These are phyloP conservation scores for Didymella exigua DNA, from an alignment of 2,329 filamentous ascomycete genomes.

Conservation along the genomic window DNA sequence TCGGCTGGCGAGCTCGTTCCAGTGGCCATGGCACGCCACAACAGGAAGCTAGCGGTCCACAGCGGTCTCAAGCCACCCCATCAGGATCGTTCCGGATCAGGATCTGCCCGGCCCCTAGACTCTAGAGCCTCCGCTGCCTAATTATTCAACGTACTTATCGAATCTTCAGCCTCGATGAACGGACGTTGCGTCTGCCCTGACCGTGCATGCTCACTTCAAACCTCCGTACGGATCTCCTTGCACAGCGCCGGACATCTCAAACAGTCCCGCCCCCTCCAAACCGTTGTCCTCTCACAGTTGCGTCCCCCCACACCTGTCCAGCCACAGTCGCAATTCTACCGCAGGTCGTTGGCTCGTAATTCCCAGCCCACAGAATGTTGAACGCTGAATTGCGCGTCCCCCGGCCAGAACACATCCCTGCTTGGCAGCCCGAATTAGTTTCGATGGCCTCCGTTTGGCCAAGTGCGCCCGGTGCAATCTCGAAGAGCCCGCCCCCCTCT, in stretches of 20 bases:
- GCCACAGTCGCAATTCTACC: conserved; percentile 5
- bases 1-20: conserved; percentile 7
- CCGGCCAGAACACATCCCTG: conserved; percentile 10
- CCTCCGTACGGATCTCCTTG: conserved; percentile 4
- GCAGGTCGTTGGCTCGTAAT: conserved; percentile 5
- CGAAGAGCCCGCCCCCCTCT: conserved; percentile 14
- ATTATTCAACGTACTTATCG: too few relatives aligned
- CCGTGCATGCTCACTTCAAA: conserved; percentile 5
- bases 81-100: conserved; percentile 6
- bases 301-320: conserved; percentile 6
- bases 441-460: conserved; percentile 1
- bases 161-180: conserved; percentile 1
- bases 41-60: neutral
- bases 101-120: too few relatives aligned
- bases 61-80: neutral
- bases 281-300: neutral
- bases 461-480: conserved; percentile 17
- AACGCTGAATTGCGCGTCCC: conserved; percentile 16
- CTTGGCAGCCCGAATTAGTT: conserved; percentile 3
- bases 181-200: conserved; percentile 8
- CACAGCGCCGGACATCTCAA: conserved; percentile 9
- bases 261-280: conserved; percentile 8
- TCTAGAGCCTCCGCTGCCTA: too few relatives aligned
- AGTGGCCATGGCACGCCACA: conserved; percentile 6
- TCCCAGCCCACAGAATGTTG: conserved; percentile 12